Base-by-base conservation (phyloP, 2,329 filamentous ascomycete species). In the Apiospora malaysiana region DNA sequence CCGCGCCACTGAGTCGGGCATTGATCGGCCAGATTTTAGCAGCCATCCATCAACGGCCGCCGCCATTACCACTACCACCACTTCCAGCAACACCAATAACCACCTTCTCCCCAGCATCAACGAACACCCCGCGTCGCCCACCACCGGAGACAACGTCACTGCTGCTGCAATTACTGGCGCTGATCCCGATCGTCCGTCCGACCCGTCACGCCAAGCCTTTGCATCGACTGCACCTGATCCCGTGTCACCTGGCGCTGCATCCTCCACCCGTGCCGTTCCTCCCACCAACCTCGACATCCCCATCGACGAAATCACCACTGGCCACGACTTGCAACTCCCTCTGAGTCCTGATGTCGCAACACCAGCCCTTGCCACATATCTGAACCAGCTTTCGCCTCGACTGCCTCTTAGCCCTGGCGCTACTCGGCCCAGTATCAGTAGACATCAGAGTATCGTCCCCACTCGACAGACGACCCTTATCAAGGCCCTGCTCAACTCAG, bases 401-500 rank as follows among this genome's bases (percentile, higher is more conserved):
- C 43, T 68, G n/a, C 67, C 66, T 25, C 66, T 47, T 25, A 73
- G 73, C 47, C 72, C 74, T 46, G 74, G 76, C 32, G 72, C 75
- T 68, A 69, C 74, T 68, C 78, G 81, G 66, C 77, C 78, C 68
- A 66, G 75, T 42, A 78, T 73, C n/a, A 77, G 79, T 18, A 75
- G 83, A 72, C 81, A 81, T 69, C 85, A 86, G 76, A 86, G 84
- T 73, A 79, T 86, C 66, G 76, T 87, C 23, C 83, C 82, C 42
- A 81, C 78, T 75, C 82, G 79, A 73, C 86, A 85, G 75, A 82
- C 81, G 49, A 83, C 79, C 68, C 77, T 85, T 72, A 88, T 89
- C 76, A 86, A 83, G 73, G 86, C 86, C 14, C 82, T 91, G 66
- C 83, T 91, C 72, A 83, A 86, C 74, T 78, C 84, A 67, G 81